A percentile compares a stretch with the other conserved stretches of the same genome.
Conservation (phyloP, 441 rosid species). For the Croton laevigatus region DNA sequence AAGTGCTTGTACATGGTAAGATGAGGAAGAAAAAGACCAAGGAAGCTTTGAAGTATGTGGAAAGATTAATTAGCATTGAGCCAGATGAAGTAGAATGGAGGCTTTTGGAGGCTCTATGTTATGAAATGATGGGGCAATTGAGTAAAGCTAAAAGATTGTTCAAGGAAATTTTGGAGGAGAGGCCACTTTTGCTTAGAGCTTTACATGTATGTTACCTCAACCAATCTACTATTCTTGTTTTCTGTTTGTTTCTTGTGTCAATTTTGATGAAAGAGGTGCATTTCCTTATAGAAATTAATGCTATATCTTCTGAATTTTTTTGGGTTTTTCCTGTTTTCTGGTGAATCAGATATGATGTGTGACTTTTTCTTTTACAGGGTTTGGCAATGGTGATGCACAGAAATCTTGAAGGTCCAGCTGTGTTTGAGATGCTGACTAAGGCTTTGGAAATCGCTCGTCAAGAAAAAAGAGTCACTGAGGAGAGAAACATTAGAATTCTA, state of each 20-base stretch:
- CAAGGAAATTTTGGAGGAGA: conserved; percentile 56
- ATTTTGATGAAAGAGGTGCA: neutral
- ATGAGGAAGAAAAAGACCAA: conserved; percentile 66
- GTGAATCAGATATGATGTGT: neutral
- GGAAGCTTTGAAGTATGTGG: conserved; percentile 64
- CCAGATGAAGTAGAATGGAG: conserved; percentile 86
- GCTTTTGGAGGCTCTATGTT: conserved; percentile 83
- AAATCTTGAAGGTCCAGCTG: conserved; percentile 64
- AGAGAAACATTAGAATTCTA: conserved; percentile 75
- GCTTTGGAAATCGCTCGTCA: conserved; percentile 60
- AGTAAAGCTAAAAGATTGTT: conserved; percentile 62
- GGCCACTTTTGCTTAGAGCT: conserved; percentile 81
- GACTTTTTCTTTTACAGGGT: conserved; percentile 44
- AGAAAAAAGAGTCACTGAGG: conserved; percentile 64
- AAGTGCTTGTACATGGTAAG: conserved; percentile 62
- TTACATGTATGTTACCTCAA: conserved; percentile 64
- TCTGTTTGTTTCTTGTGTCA: neutral
- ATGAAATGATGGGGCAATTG: conserved; percentile 71
- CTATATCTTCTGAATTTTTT: neutral
- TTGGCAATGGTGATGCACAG: conserved; percentile 92
- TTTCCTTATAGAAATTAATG: neutral
- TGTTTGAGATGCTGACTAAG: conserved; percentile 74
- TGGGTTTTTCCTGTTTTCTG: neutral
- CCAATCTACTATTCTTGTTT: conserved; percentile 4
- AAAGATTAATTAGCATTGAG: conserved; percentile 56